A percentile compares a stretch with the other conserved stretches of the same genome.
Evolutionary conservation across 2,329 filamentous ascomycete genomes (phyloP).

Genomic region (Cladophialophora immunda): DNA sequence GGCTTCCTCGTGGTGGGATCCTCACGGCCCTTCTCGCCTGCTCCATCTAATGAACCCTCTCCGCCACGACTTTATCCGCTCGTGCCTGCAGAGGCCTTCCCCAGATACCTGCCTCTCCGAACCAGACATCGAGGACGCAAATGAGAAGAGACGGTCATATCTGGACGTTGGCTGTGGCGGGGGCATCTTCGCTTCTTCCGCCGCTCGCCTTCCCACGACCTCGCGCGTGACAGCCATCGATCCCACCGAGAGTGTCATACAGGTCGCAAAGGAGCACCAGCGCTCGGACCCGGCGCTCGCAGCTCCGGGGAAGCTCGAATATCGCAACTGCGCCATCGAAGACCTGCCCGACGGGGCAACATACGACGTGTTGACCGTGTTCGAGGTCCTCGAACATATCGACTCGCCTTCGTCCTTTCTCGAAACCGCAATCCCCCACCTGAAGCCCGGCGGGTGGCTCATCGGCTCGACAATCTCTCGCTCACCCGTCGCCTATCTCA

Average conservation of each 20-base stretch:
- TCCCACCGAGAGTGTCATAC: conserved; percentile 53
- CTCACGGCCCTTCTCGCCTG: conserved; percentile 87
- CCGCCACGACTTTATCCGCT: conserved; percentile 87
- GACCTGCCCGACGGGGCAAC: conserved; percentile 54
- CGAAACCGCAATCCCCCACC: conserved; percentile 73
- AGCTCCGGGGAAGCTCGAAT: conserved; percentile 66
- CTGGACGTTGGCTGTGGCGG: conserved; percentile 96
- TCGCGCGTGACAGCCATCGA: conserved; percentile 56
- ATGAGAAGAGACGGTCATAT: conserved; percentile 57
- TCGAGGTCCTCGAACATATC: conserved; percentile 96
- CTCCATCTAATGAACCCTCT: conserved; percentile 98
- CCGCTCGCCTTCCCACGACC: conserved; percentile 53
- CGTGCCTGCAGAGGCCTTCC: conserved; percentile 63
- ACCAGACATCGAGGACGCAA: background rate
- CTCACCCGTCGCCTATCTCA: conserved; percentile 87
- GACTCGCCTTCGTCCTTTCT: conserved; percentile 78
- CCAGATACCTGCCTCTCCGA: conserved; percentile 29
- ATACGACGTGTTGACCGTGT: conserved; percentile 85
- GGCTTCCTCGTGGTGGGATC: conserved; percentile 96
- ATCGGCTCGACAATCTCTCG: conserved; percentile 91
- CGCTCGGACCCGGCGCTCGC: conserved; percentile 74
- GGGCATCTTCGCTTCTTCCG: conserved; percentile 88
- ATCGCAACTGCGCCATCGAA: conserved; percentile 81
- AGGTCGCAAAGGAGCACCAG: conserved; percentile 78
- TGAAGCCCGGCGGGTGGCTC: conserved; percentile 92